Evolutionary conservation across 1,139 yeast species (phyloP), one percentile per base, ranked within the genome.

Genomic region (Suhomyces atakaporum): DNA sequence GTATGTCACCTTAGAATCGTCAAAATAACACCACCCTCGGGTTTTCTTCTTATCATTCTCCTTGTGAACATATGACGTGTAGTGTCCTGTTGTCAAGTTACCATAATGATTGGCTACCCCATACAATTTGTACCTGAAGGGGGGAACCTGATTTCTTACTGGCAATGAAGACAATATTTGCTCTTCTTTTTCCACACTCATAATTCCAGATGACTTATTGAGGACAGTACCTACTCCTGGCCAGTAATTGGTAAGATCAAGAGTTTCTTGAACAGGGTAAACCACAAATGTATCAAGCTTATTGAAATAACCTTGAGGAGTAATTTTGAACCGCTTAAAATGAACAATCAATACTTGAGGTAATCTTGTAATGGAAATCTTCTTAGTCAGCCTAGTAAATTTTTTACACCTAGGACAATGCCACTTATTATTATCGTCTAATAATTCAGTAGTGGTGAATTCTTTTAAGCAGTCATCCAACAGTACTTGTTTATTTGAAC

Each of bases 41-140:
- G 54, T 45, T 43, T 59, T 62, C 38, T 56, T 55, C 10, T 45
- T 31, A 36, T 60, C 68, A 31, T 67, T 67, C 5, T 70, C 57
- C 49, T 86, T 85, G 49, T 80, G 68, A 2, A 88, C 95, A 53
- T 80, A 84, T 0, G 96, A 73, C 0, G 97, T 92, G 58, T 92
- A 92, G 61, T 92, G 98, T 0, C 98, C 97, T 2, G 95, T 88
- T 31, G 84, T 77, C 32, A 90, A 67, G 19, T 69, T 65, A 2
- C 98, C 97, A 45, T 70, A 76, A 60, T 92, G 98, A 50, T 87
- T 85, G n/a, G 90, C 92, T 21, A 90, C 95, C 0, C 85, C 95
- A 50, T 81, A 86, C 24, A 92, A 63, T 46, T 78, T 79, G 58
- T 90, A 92, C 23, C 75, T 66, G 59, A 85, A 89, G 3, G 96